These are phyloP conservation scores for Rhododendron vialii DNA, from an alignment of 148 eudicot species.

Conservation along the genomic window DNA sequence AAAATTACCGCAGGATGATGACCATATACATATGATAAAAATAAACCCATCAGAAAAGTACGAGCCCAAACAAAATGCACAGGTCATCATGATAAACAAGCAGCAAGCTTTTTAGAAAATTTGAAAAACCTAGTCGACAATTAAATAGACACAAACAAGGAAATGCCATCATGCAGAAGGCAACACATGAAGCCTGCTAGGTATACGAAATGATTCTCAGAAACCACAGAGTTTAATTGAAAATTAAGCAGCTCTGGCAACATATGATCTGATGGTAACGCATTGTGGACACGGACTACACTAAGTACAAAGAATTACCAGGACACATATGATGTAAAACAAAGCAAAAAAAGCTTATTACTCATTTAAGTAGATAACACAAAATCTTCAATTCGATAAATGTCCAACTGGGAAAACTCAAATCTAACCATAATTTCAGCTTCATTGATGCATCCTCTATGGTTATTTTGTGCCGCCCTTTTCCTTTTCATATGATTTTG, in stretches of 20 bases:
- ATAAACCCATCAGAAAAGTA: background rate
- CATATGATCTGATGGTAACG: background rate
- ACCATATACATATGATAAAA: background rate
- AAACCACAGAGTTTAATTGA: background rate
- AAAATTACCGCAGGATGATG: background rate
- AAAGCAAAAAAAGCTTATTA: background rate
- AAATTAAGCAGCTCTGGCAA: background rate
- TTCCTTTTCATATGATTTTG: no score
- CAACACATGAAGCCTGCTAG: background rate
- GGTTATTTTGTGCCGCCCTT: no score
- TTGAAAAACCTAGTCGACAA: background rate
- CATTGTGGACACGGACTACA: background rate
- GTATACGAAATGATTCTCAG: background rate
- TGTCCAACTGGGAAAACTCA: background rate
- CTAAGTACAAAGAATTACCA: background rate
- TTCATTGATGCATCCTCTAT: no score
- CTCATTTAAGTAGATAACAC: background rate
- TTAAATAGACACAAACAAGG: background rate
- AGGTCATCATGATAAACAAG: background rate
- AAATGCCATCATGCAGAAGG: background rate
- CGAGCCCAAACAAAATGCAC: background rate
- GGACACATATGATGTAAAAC: background rate
- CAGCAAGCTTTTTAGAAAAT: background rate
- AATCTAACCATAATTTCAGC: background rate
- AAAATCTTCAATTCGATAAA: background rate